A percentile compares a stretch with the other conserved stretches of the same genome.
Conservation (phyloP, 805 yeast species). For the Komagataella kurtzmanii region DNA sequence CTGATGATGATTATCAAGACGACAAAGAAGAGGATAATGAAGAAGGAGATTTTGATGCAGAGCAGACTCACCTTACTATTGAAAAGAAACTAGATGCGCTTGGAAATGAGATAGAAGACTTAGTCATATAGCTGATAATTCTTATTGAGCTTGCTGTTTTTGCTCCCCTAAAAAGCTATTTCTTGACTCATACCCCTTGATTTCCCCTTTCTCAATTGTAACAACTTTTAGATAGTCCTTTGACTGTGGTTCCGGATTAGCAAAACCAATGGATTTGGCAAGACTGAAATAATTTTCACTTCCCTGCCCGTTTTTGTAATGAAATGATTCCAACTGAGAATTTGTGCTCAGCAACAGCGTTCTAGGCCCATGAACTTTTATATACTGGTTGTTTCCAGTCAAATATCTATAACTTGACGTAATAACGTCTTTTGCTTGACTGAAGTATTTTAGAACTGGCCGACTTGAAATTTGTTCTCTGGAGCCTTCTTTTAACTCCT, state of each 20-base stretch:
- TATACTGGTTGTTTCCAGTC: constrained; percentile 27
- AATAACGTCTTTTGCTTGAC: not conserved
- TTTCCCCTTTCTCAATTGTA: not conserved
- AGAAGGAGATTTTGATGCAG: constrained; percentile 13
- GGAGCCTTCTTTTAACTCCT: not conserved
- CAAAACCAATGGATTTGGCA: not conserved
- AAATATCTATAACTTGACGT: constrained; percentile 1
- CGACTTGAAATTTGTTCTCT: not conserved
- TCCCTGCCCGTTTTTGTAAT: constrained; percentile 2
- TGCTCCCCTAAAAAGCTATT: not conserved
- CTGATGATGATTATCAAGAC: constrained; percentile 10
- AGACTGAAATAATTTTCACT: not conserved
- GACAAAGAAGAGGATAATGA: constrained; percentile 11
- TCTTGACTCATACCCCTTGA: not conserved
- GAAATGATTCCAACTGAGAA: constrained; percentile 5
- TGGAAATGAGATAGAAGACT: not conserved
- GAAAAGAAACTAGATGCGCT: not conserved
- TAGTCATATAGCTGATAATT: not conserved
- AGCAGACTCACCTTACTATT: not conserved
- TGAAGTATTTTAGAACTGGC: not conserved
- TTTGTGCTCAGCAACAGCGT: constrained; percentile 33
- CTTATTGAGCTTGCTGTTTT: not conserved
- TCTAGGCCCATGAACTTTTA: constrained; percentile 43
- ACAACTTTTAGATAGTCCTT: not conserved
- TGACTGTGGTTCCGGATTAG: not conserved